Evolutionary conservation across 768 basidiomycete genomes (phyloP).

Genomic region (Mrakia blollopis): DNA sequence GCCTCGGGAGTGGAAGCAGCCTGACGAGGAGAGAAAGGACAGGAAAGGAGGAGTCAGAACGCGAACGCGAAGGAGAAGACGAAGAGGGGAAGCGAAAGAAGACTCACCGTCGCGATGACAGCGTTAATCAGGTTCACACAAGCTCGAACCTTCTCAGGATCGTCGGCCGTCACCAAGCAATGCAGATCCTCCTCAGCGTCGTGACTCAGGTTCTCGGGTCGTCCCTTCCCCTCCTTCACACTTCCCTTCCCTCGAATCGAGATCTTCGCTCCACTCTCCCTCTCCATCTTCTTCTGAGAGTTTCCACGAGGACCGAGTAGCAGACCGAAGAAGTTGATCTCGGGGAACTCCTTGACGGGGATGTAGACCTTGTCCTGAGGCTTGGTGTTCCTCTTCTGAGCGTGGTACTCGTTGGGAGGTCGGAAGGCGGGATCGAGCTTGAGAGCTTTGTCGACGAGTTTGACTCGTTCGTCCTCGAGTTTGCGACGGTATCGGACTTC

Average conservation of each 20-base stretch:
- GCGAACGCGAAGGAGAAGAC: not conserved
- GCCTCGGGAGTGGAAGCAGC: conserved; percentile 98
- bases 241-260: conserved; percentile 97
- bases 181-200: conserved; percentile 99
- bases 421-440: conserved; percentile 97
- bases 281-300: conserved; percentile 99
- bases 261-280: conserved; percentile 96
- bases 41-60: not conserved
- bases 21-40: conserved; percentile 47
- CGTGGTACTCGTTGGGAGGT: conserved; percentile 92
- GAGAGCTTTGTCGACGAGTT: conserved; percentile 90
- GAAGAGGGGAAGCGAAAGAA: not conserved
- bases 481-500: conserved; percentile 98
- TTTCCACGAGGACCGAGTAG: conserved; percentile 98
- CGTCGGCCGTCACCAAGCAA: conserved; percentile 89
- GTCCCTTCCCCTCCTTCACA: conserved; percentile 96
- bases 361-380: conserved; percentile 99
- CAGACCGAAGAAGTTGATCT: conserved; percentile 99
- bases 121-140: conserved; percentile 95
- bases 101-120: conserved; percentile 91
- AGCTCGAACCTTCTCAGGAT: conserved; percentile 79
- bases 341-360: conserved; percentile 98
- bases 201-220: conserved; percentile 88
- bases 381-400: conserved; percentile 85
- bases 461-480: conserved; percentile 59